These are phyloP conservation scores for Hepatocystis sp. DNA, from an alignment of 169 alveolate species.

Conservation along the genomic window DNA sequence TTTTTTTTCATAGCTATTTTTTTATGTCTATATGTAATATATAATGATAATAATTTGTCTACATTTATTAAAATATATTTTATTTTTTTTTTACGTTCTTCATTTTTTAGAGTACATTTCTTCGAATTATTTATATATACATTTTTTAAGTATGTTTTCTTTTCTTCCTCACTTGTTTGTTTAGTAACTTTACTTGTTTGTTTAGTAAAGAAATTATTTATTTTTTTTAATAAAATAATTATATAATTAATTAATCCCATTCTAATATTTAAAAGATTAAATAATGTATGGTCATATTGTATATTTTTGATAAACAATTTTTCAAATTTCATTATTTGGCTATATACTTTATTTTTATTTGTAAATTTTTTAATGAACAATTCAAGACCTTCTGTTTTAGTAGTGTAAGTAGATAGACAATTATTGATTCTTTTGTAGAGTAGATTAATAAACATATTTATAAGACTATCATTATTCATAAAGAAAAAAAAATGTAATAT, in stretches of 20 bases:
- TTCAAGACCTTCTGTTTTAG: not conserved
- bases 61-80: no score
- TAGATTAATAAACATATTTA: not conserved
- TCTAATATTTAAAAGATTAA: conserved; percentile 3
- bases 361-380: conserved; percentile 3
- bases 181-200: not conserved
- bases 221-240: conserved; percentile 1
- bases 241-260: not conserved
- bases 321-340: not conserved
- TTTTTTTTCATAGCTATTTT: no score
- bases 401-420: not conserved
- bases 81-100: no score
- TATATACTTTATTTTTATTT: not conserved
- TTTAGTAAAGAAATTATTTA: not conserved
- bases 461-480: not conserved
- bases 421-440: not conserved
- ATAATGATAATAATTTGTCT: no score
- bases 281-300: not conserved
- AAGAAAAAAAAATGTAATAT: not conserved
- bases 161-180: not conserved
- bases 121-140: no score
- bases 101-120: no score
- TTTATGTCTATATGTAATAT: no score
- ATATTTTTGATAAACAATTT: not conserved
- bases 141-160: not conserved